Evolutionary conservation across 768 basidiomycete genomes (phyloP).

Genomic region (Pisolithus marmoratus): DNA sequence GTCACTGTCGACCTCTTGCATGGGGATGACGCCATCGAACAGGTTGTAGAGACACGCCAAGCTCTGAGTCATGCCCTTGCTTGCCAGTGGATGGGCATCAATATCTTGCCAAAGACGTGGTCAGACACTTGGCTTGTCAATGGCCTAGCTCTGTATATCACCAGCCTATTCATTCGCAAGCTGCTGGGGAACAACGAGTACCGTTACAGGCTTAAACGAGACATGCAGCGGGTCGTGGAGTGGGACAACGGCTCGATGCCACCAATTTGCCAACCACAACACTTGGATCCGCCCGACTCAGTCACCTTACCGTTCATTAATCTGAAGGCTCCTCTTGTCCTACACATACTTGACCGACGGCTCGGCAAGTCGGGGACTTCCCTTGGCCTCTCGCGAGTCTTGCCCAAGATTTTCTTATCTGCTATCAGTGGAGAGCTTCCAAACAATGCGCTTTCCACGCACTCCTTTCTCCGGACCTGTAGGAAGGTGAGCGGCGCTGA

Average conservation of each 20-base stretch:
- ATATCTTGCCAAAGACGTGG: constrained; percentile 89
- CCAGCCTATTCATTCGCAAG: constrained; percentile 79
- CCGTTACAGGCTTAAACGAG: constrained; percentile 89
- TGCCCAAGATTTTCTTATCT: constrained; percentile 92
- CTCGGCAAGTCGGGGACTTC: constrained; percentile 94
- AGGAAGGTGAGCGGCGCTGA: constrained; percentile 93
- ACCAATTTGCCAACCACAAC: constrained; percentile 89
- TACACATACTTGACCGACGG: constrained; percentile 91
- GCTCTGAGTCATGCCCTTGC: constrained; percentile 83
- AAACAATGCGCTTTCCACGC: constrained; percentile 83
- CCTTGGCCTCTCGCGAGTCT: constrained; percentile 86
- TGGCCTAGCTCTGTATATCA: constrained; percentile 87
- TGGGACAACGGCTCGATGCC: constrained; percentile 86
- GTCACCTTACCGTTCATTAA: constrained; percentile 83
- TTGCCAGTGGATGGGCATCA: constrained; percentile 95
- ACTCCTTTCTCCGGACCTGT: constrained; percentile 85
- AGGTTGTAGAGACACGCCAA: constrained; percentile 86
- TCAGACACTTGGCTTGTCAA: constrained; percentile 97
- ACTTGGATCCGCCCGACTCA: constrained; percentile 78
- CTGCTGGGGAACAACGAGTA: constrained; percentile 96
- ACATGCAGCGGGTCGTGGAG: constrained; percentile 88
- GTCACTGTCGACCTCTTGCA: constrained; percentile 78
- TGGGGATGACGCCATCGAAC: constrained; percentile 86
- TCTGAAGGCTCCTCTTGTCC: constrained; percentile 90
- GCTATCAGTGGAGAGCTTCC: constrained; percentile 88